Conservation (phyloP, 2,329 filamentous ascomycete genomes). For the Cladophialophora psammophila region DNA sequence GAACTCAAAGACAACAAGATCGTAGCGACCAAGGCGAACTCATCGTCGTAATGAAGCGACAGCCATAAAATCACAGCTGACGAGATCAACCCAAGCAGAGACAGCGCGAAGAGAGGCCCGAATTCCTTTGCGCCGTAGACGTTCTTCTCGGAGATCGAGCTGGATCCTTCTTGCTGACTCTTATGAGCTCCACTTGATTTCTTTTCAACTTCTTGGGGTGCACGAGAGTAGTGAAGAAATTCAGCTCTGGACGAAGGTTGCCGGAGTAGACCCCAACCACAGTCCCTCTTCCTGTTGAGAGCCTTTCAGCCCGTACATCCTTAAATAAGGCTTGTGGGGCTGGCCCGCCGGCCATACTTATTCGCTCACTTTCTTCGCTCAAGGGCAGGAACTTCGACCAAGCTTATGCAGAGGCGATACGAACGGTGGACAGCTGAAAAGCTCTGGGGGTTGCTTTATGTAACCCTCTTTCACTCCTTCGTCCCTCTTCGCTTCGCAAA, state of each 20-base stretch:
- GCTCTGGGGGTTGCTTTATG: no score
- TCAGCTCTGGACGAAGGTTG: conserved; percentile 61
- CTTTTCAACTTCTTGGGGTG: conserved; percentile 53
- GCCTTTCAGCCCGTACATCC: conserved; percentile 61
- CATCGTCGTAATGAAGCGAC: conserved; percentile 63
- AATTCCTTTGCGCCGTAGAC: background rate
- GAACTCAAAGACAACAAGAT: conserved; percentile 61
- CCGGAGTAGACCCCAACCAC: conserved; percentile 68
- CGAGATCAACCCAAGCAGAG: background rate
- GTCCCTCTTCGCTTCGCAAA: no score
- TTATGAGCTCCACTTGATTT: conserved; percentile 50
- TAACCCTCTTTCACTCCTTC: no score
- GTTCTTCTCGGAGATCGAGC: background rate
- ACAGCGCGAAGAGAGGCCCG: background rate
- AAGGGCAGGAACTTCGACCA: no score
- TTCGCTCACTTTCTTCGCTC: no score
- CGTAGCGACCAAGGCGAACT: conserved; percentile 62
- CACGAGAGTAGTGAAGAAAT: conserved; percentile 69
- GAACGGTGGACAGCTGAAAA: no score
- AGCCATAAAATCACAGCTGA: conserved; percentile 56
- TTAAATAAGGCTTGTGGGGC: conserved; percentile 66
- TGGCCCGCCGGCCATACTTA: no score
- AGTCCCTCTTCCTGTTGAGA: conserved; percentile 63
- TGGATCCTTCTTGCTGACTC: conserved; percentile 43
- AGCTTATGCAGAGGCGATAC: no score